These are phyloP conservation scores for Ampelomyces quisqualis DNA, from an alignment of 2,329 filamentous ascomycete species.

Conservation along the genomic window DNA sequence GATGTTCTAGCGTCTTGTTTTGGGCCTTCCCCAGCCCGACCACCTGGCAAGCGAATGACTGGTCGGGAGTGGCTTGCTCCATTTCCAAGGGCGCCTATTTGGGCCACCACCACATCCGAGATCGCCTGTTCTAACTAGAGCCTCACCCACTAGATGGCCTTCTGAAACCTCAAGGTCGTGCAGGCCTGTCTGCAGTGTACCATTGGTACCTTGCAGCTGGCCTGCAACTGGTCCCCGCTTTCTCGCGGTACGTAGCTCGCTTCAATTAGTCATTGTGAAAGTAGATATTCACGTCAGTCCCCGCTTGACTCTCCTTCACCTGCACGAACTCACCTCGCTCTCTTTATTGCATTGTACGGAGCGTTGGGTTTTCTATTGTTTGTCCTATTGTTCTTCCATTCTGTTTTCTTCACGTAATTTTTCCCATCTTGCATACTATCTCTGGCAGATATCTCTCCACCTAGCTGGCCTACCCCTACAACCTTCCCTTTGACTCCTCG, in stretches of 20 bases:
- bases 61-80: constrained; percentile 39
- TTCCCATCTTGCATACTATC: constrained; percentile 18
- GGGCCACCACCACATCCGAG: constrained; percentile 37
- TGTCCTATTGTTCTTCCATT: constrained; percentile 31
- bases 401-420: constrained; percentile 28
- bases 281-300: constrained; percentile 26
- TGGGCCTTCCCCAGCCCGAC: constrained; percentile 38
- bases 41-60: constrained; percentile 41
- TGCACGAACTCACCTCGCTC: constrained; percentile 23
- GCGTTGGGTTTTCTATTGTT: constrained; percentile 26
- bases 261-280: constrained; percentile 32
- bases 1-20: constrained; percentile 38
- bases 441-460: constrained; percentile 34
- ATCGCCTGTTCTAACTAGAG: constrained; percentile 46
- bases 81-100: constrained; percentile 43
- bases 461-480: constrained; percentile 21
- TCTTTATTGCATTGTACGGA: constrained; percentile 44
- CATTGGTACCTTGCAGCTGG: constrained; percentile 39
- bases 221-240: constrained; percentile 43
- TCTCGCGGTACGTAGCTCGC: constrained; percentile 43
- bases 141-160: constrained; percentile 45
- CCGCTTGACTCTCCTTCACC: constrained; percentile 19
- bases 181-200: constrained; percentile 42
- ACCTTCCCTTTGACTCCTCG: constrained; percentile 1
- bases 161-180: constrained; percentile 46